These are phyloP conservation scores for Linanthus parryae DNA, from an alignment of 148 eudicot species.

Conservation along the genomic window DNA sequence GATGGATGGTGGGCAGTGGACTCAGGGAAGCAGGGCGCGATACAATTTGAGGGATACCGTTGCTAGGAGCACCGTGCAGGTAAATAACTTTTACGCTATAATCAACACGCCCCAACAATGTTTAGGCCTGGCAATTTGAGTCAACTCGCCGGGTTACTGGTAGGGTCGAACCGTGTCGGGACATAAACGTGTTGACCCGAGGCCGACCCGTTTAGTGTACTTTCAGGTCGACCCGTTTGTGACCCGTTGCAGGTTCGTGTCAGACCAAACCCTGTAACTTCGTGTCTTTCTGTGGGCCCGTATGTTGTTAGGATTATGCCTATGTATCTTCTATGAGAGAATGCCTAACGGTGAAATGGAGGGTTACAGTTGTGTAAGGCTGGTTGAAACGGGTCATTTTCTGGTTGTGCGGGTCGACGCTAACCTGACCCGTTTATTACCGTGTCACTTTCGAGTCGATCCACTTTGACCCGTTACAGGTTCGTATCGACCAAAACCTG, in stretches of 20 bases:
- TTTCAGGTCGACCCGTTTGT: too few relatives aligned
- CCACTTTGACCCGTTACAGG: not conserved
- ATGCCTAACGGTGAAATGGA: too few relatives aligned
- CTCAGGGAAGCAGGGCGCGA: conserved; percentile 43
- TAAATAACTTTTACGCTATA: conserved; percentile 15
- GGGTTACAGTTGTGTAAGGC: too few relatives aligned
- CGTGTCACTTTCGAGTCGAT: not conserved
- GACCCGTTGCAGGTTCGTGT: too few relatives aligned
- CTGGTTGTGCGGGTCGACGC: too few relatives aligned
- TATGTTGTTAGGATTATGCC: too few relatives aligned
- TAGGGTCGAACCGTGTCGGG: not conserved
- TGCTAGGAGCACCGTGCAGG: conserved; percentile 85
- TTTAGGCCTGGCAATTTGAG: not conserved
- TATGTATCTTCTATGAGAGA: too few relatives aligned
- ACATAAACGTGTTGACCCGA: not conserved
- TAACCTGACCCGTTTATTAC: not conserved
- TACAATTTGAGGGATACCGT: conserved; percentile 94
- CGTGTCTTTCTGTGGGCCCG: too few relatives aligned
- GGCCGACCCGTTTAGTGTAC: not conserved
- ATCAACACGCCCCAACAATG: not conserved
- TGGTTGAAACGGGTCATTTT: too few relatives aligned
- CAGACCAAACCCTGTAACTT: too few relatives aligned
- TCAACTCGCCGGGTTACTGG: not conserved
- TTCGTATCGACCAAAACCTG: not conserved
- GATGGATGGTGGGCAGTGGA: conserved; percentile 97